Conservation (phyloP, 2,329 filamentous ascomycete genomes). For the Pyrenophora teres region DNA sequence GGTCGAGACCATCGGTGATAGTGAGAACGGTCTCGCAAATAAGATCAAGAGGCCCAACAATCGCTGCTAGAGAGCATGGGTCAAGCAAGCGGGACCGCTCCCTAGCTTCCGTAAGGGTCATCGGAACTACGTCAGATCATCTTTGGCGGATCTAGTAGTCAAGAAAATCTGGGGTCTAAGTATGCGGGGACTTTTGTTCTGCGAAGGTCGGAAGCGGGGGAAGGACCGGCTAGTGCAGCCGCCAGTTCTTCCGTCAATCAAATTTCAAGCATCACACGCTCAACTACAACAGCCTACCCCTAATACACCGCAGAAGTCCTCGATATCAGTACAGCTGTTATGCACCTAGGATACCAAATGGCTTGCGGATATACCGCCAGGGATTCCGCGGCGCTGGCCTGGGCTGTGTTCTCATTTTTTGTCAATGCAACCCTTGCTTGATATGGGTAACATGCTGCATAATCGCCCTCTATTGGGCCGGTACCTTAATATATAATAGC, state of each 20-base stretch:
- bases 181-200: not conserved
- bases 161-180: conserved; percentile 20
- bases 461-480: conserved; percentile 8
- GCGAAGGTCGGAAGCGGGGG: conserved; percentile 13
- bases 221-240: conserved; percentile 22
- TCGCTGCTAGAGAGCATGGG: too few species aligned
- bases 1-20: too few species aligned
- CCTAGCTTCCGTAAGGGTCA: conserved; percentile 9
- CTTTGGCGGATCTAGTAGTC: not conserved
- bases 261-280: not conserved
- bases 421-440: not conserved
- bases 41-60: too few species aligned
- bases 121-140: not conserved
- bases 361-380: too few species aligned
- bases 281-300: not conserved
- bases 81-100: conserved; percentile 3
- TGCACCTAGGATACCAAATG: too few species aligned
- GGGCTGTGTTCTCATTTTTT: not conserved
- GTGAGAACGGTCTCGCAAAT: too few species aligned
- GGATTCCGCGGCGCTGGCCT: too few species aligned
- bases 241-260: conserved; percentile 38
- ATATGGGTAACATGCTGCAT: conserved; percentile 3
- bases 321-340: too few species aligned
- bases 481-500: conserved; percentile 18
- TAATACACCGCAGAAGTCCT: too few species aligned